These are phyloP conservation scores for Cystobasidium slooffiae DNA, from an alignment of 1,284 basidiomycete genomes.

Conservation along the genomic window DNA sequence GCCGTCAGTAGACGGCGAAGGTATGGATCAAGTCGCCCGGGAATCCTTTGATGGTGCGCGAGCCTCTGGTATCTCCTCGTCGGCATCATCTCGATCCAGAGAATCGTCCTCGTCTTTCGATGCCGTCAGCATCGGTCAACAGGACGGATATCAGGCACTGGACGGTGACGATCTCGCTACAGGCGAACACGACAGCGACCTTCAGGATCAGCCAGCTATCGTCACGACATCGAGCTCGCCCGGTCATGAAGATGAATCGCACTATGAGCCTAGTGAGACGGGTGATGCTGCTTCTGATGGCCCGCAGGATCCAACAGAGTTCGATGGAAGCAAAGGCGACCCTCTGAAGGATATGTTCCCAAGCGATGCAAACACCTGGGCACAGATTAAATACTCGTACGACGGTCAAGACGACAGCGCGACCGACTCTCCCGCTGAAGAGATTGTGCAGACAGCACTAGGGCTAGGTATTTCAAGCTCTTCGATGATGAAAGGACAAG, in stretches of 20 bases:
- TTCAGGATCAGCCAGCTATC: not conserved
- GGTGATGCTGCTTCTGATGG: not conserved
- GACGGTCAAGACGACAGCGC: slow-evolving; percentile 20
- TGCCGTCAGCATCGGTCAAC: slow-evolving; percentile 10
- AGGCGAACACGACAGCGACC: not conserved
- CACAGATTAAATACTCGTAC: slow-evolving; percentile 29
- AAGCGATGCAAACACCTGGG: slow-evolving; percentile 50
- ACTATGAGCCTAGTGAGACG: not conserved
- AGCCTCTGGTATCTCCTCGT: not conserved
- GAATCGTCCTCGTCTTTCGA: slow-evolving; percentile 19
- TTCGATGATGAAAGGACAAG: slow-evolving; percentile 13
- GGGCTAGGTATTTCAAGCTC: slow-evolving; percentile 47
- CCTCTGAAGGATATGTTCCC: slow-evolving; percentile 48
- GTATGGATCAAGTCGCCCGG: too few relatives aligned
- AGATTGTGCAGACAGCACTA: slow-evolving; percentile 43
- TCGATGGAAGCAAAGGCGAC: slow-evolving; percentile 18
- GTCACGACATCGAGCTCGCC: not conserved
- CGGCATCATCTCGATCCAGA: not conserved
- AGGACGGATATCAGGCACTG: slow-evolving; percentile 21
- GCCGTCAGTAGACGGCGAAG: not conserved
- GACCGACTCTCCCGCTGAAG: slow-evolving; percentile 8
- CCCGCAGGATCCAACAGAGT: not conserved
- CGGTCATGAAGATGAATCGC: not conserved
- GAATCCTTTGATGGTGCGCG: not conserved
- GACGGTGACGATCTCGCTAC: slow-evolving; percentile 8